A percentile compares a stretch with the other conserved stretches of the same genome.
Evolutionary conservation across 257 asterid genomes (phyloP).

Genomic region (Mitragyna speciosa): DNA sequence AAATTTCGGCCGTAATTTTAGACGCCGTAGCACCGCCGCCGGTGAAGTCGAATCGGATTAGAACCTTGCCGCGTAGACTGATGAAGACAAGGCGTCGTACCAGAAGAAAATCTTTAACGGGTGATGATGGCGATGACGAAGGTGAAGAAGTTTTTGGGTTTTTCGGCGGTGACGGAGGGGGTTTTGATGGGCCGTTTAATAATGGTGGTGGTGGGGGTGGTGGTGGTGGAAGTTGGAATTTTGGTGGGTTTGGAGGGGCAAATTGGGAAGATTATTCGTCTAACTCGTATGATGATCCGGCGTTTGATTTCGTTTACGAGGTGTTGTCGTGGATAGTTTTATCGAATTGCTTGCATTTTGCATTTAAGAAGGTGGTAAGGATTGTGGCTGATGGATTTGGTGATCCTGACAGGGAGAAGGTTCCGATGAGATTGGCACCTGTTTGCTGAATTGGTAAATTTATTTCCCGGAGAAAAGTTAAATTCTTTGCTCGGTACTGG

Average conservation of each 20-base stretch:
- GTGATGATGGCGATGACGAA: constrained; percentile 36
- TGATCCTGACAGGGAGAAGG: constrained; percentile 55
- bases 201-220: constrained; percentile 55
- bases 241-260: constrained; percentile 58
- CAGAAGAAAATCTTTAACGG: constrained; percentile 38
- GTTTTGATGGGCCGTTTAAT: constrained; percentile 42
- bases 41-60: constrained; percentile 25
- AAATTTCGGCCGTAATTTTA: constrained; percentile 43
- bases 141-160: constrained; percentile 29
- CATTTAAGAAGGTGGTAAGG: constrained; percentile 68
- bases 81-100: constrained; percentile 52
- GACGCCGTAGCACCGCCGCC: constrained; percentile 48
- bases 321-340: constrained; percentile 73
- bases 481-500: not conserved
- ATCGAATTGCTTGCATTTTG: constrained; percentile 83
- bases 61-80: constrained; percentile 49
- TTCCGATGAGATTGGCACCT: constrained; percentile 44
- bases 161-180: constrained; percentile 49
- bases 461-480: constrained; percentile 3
- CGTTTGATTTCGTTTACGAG: constrained; percentile 85
- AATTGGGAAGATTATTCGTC: constrained; percentile 62
- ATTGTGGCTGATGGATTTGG: constrained; percentile 49
- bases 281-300: constrained; percentile 68
- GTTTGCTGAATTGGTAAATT: constrained; percentile 50
- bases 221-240: constrained; percentile 61